These are phyloP conservation scores for Pilaira anomala DNA, from an alignment of 192 early-diverging fungal species.

Conservation along the genomic window DNA sequence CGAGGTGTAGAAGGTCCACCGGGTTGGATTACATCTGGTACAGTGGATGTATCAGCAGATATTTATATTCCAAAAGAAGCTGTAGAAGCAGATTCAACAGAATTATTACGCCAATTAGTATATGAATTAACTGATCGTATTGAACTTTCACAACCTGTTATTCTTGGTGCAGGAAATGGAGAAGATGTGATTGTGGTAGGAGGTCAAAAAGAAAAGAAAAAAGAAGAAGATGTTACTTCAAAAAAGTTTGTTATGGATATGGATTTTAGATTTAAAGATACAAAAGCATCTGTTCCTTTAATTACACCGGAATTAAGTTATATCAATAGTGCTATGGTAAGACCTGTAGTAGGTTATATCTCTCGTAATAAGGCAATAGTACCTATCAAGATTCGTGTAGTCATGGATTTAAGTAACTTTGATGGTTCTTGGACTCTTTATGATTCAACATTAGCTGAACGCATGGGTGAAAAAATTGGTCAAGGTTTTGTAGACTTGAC, in stretches of 20 bases:
- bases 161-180: slow-evolving; percentile 44
- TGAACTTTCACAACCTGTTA: slow-evolving; percentile 51
- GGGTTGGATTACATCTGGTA: slow-evolving; percentile 91
- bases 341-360: slow-evolving; percentile 93
- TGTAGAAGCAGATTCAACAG: slow-evolving; percentile 35
- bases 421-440: slow-evolving; percentile 92
- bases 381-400: slow-evolving; percentile 76
- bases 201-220: slow-evolving; percentile 23
- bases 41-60: slow-evolving; percentile 75
- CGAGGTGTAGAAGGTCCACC: slow-evolving; percentile 80
- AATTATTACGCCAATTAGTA: slow-evolving; percentile 59
- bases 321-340: slow-evolving; percentile 78
- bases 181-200: slow-evolving; percentile 47
- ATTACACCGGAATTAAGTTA: slow-evolving; percentile 68
- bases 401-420: slow-evolving; percentile 76
- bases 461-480: slow-evolving; percentile 79
- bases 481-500: slow-evolving; percentile 76
- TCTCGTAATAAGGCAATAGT: slow-evolving; percentile 88
- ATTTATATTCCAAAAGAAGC: slow-evolving; percentile 60
- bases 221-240: slow-evolving; percentile 2
- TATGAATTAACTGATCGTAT: slow-evolving; percentile 71
- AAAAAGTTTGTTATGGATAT: slow-evolving; percentile 65
- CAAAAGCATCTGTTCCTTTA: slow-evolving; percentile 86
- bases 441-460: slow-evolving; percentile 72
- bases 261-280: slow-evolving; percentile 84